These are phyloP conservation scores for Lentinula lateritia DNA, from an alignment of 768 basidiomycete species.

Conservation along the genomic window DNA sequence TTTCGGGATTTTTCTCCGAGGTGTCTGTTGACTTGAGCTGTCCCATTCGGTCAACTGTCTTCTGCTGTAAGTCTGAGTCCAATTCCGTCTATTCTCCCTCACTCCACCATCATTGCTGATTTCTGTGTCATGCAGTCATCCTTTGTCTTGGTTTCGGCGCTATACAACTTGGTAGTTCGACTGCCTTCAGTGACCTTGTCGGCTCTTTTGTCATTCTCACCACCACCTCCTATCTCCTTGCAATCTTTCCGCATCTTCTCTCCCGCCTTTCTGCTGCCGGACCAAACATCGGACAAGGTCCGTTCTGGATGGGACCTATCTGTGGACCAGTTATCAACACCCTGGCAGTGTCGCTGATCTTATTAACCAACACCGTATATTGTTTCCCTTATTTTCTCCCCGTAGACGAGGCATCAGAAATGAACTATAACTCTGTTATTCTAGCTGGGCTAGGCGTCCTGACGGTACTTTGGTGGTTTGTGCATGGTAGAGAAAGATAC, in stretches of 20 bases:
- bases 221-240: conserved; percentile 13
- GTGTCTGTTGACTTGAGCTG: conserved; percentile 10
- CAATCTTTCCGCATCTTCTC: conserved; percentile 12
- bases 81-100: neutral
- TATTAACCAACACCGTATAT: conserved; percentile 10
- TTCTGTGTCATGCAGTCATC: conserved; percentile 3
- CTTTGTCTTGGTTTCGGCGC: conserved; percentile 10
- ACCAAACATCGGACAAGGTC: conserved; percentile 9
- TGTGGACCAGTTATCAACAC: conserved; percentile 8
- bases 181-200: conserved; percentile 11
- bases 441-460: conserved; percentile 7
- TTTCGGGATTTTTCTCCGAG: conserved; percentile 9
- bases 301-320: conserved; percentile 11
- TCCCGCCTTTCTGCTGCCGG: conserved; percentile 7
- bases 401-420: conserved; percentile 1
- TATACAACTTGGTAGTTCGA: conserved; percentile 12
- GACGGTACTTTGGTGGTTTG: conserved; percentile 11
- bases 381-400: conserved; percentile 12
- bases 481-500: conserved; percentile 9
- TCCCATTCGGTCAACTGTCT: conserved; percentile 10
- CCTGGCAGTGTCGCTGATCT: conserved; percentile 9
- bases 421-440: conserved; percentile 13
- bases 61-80: conserved; percentile 11
- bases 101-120: neutral
- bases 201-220: conserved; percentile 13